phyloP scores from a whole-genome alignment of 2,329 filamentous ascomycete species.

The Cadophora malorum region DNA sequence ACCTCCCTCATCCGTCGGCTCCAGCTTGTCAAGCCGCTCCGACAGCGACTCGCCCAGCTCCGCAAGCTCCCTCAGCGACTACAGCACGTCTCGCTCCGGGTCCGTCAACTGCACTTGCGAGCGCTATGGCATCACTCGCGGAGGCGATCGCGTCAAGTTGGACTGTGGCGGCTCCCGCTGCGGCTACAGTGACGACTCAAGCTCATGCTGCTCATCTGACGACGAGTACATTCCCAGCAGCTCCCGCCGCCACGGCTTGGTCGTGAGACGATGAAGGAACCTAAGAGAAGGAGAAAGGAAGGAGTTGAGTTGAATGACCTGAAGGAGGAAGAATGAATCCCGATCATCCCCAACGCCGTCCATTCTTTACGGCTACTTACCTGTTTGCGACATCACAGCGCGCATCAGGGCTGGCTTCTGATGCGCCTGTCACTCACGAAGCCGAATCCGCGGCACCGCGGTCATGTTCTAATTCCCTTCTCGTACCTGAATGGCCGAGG shows the following conservation, averaged over 20 bases:
- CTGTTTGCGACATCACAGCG: conserved; percentile 36
- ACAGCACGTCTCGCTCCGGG: conserved; percentile 79
- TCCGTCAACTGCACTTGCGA: conserved; percentile 88
- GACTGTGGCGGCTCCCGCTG: conserved; percentile 92
- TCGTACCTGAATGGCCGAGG: neutral
- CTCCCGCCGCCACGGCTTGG: conserved; percentile 68
- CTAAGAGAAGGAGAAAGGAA: conserved; percentile 12
- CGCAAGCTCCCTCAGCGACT: conserved; percentile 69
- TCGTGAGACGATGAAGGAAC: conserved; percentile 52
- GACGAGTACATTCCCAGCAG: conserved; percentile 65
- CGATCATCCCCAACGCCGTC: conserved; percentile 27
- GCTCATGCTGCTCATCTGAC: conserved; percentile 71
- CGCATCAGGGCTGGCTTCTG: conserved; percentile 38
- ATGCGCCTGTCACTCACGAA: conserved; percentile 33
- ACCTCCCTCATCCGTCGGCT: conserved; percentile 72
- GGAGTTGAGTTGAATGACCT: conserved; percentile 14
- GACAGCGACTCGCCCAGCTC: conserved; percentile 78
- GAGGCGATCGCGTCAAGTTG: conserved; percentile 91
- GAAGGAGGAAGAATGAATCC: conserved; percentile 31
- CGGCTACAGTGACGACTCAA: conserved; percentile 76
- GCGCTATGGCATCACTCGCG: conserved; percentile 94
- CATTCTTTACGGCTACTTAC: conserved; percentile 42
- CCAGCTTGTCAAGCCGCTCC: conserved; percentile 73
- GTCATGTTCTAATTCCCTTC: conserved; percentile 17
- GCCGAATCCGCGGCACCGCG: conserved; percentile 43